These are phyloP conservation scores for Anisodus acutangulus DNA, from an alignment of 257 asterid species.

Conservation along the genomic window DNA sequence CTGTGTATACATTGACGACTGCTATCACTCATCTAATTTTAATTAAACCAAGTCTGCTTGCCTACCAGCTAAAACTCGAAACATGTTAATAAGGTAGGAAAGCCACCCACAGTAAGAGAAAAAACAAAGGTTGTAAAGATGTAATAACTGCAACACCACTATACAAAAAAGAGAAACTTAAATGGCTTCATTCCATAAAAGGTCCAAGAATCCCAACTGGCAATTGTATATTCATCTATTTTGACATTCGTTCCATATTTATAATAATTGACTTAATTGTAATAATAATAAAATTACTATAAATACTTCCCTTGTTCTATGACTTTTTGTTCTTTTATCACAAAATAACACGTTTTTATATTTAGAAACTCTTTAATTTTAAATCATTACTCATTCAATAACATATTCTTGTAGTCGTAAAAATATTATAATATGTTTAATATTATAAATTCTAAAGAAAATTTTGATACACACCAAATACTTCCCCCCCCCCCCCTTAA, in stretches of 20 bases:
- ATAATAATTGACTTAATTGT: not conserved
- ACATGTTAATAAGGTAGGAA: not conserved
- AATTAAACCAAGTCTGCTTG: not conserved
- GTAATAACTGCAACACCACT: not conserved
- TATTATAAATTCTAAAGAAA: not conserved
- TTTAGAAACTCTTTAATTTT: not conserved
- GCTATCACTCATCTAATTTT: too few species aligned
- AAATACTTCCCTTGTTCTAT: not conserved
- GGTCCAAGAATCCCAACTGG: not conserved
- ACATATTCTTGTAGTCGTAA: not conserved
- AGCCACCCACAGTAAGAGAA: not conserved
- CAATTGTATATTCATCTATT: conserved; percentile 5
- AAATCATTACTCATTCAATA: not conserved
- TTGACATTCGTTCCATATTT: not conserved
- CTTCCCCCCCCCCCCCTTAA: not conserved
- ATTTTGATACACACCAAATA: not conserved
- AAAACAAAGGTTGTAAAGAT: not conserved
- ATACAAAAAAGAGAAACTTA: not conserved
- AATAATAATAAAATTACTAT: not conserved
- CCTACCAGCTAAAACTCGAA: not conserved
- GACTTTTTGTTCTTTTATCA: not conserved
- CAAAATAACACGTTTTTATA: too few species aligned
- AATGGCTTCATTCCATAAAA: not conserved
- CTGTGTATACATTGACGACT: too few species aligned
- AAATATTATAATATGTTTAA: not conserved